A percentile compares a stretch with the other conserved stretches of the same genome.
Conservation (phyloP, 1,284 basidiomycete genomes). For the Irpex sp. region DNA sequence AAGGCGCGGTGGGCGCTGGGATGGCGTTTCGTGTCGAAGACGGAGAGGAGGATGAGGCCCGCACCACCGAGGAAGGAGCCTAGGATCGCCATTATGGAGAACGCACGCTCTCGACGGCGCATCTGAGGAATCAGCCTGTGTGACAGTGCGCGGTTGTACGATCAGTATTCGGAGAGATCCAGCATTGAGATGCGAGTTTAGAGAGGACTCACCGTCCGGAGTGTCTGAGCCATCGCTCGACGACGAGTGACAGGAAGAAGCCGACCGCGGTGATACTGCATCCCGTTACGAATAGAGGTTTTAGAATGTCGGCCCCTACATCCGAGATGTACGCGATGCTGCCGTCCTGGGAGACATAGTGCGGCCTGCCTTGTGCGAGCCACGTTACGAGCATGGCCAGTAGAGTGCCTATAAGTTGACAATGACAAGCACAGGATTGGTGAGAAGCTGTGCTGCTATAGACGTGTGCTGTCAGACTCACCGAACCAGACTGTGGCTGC, state of each 20-base stretch:
- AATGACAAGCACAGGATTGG: neutral
- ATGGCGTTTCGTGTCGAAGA: conserved; percentile 62
- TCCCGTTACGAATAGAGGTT: conserved; percentile 67
- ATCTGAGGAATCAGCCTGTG: conserved; percentile 54
- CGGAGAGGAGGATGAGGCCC: conserved; percentile 46
- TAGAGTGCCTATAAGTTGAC: conserved; percentile 42
- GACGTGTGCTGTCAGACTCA: conserved; percentile 24
- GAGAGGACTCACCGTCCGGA: conserved; percentile 43
- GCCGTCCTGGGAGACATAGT: conserved; percentile 47
- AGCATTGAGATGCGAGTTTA: neutral
- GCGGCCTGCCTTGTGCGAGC: conserved; percentile 45
- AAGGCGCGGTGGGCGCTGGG: conserved; percentile 50
- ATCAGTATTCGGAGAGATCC: neutral
- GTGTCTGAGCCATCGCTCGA: conserved; percentile 63
- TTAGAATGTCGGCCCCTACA: conserved; percentile 63
- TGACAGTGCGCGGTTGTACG: neutral
- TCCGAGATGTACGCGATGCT: conserved; percentile 72
- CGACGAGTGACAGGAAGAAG: conserved; percentile 54
- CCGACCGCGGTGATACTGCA: conserved; percentile 56
- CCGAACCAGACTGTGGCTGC: conserved; percentile 63
- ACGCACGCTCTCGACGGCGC: conserved; percentile 50
- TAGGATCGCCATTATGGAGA: conserved; percentile 52
- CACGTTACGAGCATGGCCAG: conserved; percentile 68
- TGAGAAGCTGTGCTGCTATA: neutral
- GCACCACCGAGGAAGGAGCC: conserved; percentile 54